Percentiles rank a stretch among this genome's conserved stretches.
Evolutionary conservation across 2,329 filamentous ascomycete genomes (phyloP).

Genomic region (Lachnellula cervina): DNA sequence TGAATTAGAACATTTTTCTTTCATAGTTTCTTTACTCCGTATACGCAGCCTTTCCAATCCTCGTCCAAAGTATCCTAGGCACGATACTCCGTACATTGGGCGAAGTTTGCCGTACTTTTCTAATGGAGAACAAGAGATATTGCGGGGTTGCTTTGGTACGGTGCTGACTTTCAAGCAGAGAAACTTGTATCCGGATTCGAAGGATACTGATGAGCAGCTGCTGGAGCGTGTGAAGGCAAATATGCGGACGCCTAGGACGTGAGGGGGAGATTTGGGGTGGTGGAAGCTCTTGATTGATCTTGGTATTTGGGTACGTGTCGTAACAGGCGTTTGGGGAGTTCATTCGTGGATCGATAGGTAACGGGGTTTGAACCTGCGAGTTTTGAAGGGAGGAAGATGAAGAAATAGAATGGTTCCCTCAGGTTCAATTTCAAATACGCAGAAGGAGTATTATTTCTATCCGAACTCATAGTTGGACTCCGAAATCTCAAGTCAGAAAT

Average conservation of each 20-base stretch:
- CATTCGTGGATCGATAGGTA: too few relatives aligned
- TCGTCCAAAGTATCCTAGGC: neutral
- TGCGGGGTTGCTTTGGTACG: neutral
- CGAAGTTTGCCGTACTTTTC: neutral
- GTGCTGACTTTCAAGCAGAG: slow-evolving; percentile 42
- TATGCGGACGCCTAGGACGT: slow-evolving; percentile 42
- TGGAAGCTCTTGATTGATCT: too few relatives aligned
- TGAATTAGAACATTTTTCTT: neutral
- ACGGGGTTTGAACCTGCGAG: too few relatives aligned
- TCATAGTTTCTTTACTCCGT: too few relatives aligned
- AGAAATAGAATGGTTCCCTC: too few relatives aligned
- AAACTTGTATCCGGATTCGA: slow-evolving; percentile 54
- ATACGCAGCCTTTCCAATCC: neutral
- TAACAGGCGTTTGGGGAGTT: too few relatives aligned
- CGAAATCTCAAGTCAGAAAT: too few relatives aligned
- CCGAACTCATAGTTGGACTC: too few relatives aligned
- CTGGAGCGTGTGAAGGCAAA: slow-evolving; percentile 67
- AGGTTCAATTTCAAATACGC: too few relatives aligned
- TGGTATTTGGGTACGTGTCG: too few relatives aligned
- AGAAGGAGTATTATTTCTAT: too few relatives aligned
- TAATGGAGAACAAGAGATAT: neutral
- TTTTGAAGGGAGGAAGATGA: too few relatives aligned
- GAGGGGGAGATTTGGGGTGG: neutral
- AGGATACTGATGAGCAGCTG: slow-evolving; percentile 58
- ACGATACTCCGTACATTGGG: neutral